phyloP scores from a whole-genome alignment of 495 filamentous ascomycete species.

The Cercophora samala region DNA sequence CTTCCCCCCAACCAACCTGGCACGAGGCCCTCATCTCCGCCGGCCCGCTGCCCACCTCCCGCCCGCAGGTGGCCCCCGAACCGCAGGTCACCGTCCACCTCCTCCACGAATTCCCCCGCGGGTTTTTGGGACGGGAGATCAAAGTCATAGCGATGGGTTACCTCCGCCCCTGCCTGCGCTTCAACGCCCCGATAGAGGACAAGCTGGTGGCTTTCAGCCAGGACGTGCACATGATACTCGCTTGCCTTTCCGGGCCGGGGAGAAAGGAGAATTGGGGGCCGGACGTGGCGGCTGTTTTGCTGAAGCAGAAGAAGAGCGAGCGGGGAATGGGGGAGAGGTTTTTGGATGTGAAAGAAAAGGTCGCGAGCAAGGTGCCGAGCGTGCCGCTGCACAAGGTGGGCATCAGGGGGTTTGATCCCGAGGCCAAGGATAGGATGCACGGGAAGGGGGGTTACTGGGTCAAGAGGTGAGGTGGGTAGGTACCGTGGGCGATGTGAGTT shows the following conservation, averaged over 20 bases:
- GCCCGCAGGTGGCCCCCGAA: slow-evolving; percentile 37
- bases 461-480: slow-evolving; percentile 5
- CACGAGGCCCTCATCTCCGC: slow-evolving; percentile 53
- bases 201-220: slow-evolving; percentile 42
- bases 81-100: slow-evolving; percentile 42
- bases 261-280: slow-evolving; percentile 45
- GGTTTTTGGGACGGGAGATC: slow-evolving; percentile 39
- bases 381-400: slow-evolving; percentile 55
- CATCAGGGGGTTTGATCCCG: slow-evolving; percentile 50
- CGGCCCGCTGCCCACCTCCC: slow-evolving; percentile 40
- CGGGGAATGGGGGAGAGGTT: slow-evolving; percentile 39
- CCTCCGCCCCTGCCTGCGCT: slow-evolving; percentile 38
- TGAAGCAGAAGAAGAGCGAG: slow-evolving; percentile 28
- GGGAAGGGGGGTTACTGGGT: slow-evolving; percentile 46
- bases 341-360: slow-evolving; percentile 37
- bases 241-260: slow-evolving; percentile 48
- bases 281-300: slow-evolving; percentile 30
- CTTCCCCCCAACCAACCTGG: not conserved
- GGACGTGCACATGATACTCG: slow-evolving; percentile 49
- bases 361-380: slow-evolving; percentile 51
- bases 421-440: slow-evolving; percentile 44
- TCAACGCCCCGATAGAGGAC: slow-evolving; percentile 35
- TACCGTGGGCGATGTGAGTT: too few species aligned
- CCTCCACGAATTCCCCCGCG: slow-evolving; percentile 41
- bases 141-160: slow-evolving; percentile 57